Evolutionary conservation across 2,329 filamentous ascomycete genomes (phyloP).

Genomic region (Hawksworthiomyces lignivorus): DNA sequence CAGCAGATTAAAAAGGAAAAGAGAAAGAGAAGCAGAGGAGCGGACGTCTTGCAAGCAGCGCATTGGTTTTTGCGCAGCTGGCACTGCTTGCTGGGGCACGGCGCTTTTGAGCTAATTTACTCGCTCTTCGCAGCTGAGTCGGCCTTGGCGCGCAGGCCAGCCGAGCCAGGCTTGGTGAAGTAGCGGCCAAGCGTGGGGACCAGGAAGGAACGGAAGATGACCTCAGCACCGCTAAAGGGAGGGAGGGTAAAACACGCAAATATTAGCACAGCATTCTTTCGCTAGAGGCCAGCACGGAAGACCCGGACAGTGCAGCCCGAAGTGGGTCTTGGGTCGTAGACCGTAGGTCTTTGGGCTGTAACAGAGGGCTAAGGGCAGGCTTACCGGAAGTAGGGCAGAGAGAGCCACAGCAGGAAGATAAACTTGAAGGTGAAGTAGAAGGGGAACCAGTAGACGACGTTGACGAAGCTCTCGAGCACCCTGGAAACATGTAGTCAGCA

Average conservation of each 20-base stretch:
- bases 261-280: constrained; percentile 13
- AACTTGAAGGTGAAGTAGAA: constrained; percentile 99
- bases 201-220: constrained; percentile 95
- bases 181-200: constrained; percentile 87
- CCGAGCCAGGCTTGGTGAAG: constrained; percentile 64
- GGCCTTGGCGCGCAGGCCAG: constrained; percentile 83
- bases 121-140: constrained; percentile 66
- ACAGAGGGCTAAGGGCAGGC: constrained; percentile 25
- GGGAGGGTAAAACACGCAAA: constrained; percentile 1
- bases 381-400: constrained; percentile 88
- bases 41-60: too few relatives aligned
- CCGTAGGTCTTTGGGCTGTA: too few relatives aligned
- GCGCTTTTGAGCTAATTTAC: too few relatives aligned
- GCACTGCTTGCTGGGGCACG: too few relatives aligned
- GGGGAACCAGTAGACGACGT: constrained; percentile 88
- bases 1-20: too few relatives aligned
- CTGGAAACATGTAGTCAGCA: too few relatives aligned
- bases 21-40: too few relatives aligned
- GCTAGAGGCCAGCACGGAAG: not conserved
- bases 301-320: too few relatives aligned
- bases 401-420: constrained; percentile 92
- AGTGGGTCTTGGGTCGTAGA: not conserved
- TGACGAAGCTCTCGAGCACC: constrained; percentile 74
- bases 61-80: too few relatives aligned
- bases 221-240: constrained; percentile 70